A percentile compares a stretch with the other conserved stretches of the same genome.
Conservation (phyloP, 768 basidiomycete genomes). For the Hortiboletus campestris region DNA sequence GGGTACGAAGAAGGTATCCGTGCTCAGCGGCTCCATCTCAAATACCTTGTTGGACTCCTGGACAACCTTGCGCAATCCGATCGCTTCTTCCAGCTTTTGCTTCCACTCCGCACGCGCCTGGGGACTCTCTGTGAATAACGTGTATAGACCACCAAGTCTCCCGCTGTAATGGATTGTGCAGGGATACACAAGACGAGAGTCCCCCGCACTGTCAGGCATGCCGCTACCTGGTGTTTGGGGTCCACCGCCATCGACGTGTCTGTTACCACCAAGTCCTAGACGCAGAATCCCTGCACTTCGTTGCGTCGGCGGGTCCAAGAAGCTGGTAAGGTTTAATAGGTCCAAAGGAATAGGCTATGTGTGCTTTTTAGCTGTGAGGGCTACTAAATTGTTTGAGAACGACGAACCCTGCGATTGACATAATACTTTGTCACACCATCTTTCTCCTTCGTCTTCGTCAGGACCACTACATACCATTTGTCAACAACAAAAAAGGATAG, state of each 20-base stretch:
- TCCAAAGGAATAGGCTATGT: conserved; percentile 89
- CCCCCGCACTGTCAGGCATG: conserved; percentile 43
- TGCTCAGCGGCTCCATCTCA: conserved; percentile 86
- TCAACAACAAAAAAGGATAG: conserved; percentile 7
- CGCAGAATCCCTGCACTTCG: conserved; percentile 72
- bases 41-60: conserved; percentile 95
- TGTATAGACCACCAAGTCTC: conserved; percentile 80
- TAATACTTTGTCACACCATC: conserved; percentile 74
- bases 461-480: conserved; percentile 57
- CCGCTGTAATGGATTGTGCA: conserved; percentile 89
- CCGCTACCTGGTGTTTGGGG: conserved; percentile 28
- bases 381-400: neutral
- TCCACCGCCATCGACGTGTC: conserved; percentile 29
- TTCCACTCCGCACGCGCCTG: conserved; percentile 85
- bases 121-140: conserved; percentile 81
- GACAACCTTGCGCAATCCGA: conserved; percentile 78
- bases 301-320: conserved; percentile 76
- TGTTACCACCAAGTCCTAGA: conserved; percentile 46
- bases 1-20: conserved; percentile 84
- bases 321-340: conserved; percentile 79
- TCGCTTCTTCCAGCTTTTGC: conserved; percentile 83
- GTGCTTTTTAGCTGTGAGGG: neutral
- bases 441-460: conserved; percentile 82
- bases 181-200: conserved; percentile 80
- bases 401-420: conserved; percentile 73